Evolutionary conservation across 192 early-diverging fungal genomes (phyloP).

Genomic region (Rhizophagus clarus): DNA sequence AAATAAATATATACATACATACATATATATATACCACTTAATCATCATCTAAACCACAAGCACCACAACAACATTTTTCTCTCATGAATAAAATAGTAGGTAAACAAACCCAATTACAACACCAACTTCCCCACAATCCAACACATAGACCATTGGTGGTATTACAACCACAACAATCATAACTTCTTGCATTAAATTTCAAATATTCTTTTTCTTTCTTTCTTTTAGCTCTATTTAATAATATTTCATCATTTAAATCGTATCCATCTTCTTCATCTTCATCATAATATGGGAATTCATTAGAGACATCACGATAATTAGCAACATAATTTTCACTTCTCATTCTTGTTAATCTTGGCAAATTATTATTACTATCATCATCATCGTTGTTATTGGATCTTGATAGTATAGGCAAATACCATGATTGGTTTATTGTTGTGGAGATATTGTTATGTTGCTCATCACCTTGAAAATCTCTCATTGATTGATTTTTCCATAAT

Average conservation of each 20-base stretch:
- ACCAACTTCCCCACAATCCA: neutral
- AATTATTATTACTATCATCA: neutral
- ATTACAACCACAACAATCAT: neutral
- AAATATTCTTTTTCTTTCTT: slow-evolving; percentile 8
- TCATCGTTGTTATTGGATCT: neutral
- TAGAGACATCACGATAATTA: neutral
- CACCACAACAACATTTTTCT: neutral
- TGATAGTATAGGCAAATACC: neutral
- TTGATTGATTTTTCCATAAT: slow-evolving; percentile 16
- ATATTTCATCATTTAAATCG: slow-evolving; percentile 1
- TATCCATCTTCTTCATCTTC: neutral
- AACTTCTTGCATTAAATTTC: neutral
- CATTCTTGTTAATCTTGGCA: neutral
- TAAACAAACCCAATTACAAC: neutral
- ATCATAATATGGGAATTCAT: neutral
- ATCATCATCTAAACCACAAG: slow-evolving; percentile 14
- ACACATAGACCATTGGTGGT: neutral
- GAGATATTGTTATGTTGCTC: neutral
- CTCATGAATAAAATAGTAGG: neutral
- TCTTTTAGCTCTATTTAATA: slow-evolving; percentile 5
- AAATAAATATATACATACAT: too few relatives aligned
- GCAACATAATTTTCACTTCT: neutral
- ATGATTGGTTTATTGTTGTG: neutral
- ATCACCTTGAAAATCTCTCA: neutral
- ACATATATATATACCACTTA: neutral